Evolutionary conservation across 805 yeast species (phyloP), one percentile per base, ranked within the genome.

Genomic region (Candida suzukii): DNA sequence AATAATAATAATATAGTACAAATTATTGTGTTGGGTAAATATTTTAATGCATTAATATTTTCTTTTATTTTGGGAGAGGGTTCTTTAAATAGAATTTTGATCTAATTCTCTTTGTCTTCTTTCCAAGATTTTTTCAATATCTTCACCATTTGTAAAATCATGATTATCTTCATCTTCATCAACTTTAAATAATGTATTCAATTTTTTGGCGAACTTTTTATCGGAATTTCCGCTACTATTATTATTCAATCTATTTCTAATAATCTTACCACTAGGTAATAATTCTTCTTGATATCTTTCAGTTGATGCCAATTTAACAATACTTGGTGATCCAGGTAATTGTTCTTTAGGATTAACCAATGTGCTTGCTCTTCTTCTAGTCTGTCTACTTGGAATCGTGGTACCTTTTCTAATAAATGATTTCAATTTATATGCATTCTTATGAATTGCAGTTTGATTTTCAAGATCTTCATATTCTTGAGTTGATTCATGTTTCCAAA

Each of bases 201-300:
- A 32, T 38, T 52, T 63, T 12, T 57, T 49, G 41, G 60, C 51
- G 2, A 51, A 41, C 3, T 54, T 41, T 10, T 50, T 57, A 12
- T 48, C 29, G 1, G 64, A 64, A 1, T 65, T 25, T 22, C 8
- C 12, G 19, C 35, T 19, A 35, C 51, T 62, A 14, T 58, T 51
- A 5, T 56, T 45, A 17, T 54, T 61, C 11, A 41, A 30, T 37
- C 56, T 45, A 16, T 64, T 57, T 63, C 70, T 73, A 19, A 84
- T 67, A 14, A 77, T 61, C 46, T 80, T 76, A 29, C 95, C 95
- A 56, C 90, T 80, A 1, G 95, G 95, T 43, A 85, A 67, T 36
- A 79, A 63, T 48, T 82, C 91, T 35, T 67, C 70, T 9, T 66
- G 73, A 49, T 66, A 72, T 35, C 60, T 47, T 43, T 62, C 69